These are phyloP conservation scores for Aspergillus brasiliensis DNA, from an alignment of 2,329 filamentous ascomycete genomes.

Conservation along the genomic window DNA sequence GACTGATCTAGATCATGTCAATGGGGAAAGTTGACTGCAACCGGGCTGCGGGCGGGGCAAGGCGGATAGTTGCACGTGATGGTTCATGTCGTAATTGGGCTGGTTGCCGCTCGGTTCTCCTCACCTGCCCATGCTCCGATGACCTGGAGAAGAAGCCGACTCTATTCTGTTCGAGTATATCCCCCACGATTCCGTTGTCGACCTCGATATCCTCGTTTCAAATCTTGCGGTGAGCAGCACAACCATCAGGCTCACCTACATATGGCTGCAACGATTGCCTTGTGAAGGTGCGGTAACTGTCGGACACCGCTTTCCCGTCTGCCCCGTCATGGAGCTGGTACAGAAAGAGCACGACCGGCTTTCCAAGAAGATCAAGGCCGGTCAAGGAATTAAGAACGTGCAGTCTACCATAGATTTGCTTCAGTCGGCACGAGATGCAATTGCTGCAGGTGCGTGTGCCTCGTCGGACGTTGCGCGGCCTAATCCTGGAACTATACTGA, in stretches of 20 bases:
- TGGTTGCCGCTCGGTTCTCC: not conserved
- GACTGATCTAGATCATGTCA: not conserved
- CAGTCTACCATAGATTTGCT: conserved; percentile 81
- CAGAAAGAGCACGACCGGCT: conserved; percentile 75
- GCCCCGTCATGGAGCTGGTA: conserved; percentile 61
- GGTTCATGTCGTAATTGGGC: conserved; percentile 15
- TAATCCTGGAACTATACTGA: conserved; percentile 6
- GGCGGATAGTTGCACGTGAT: conserved; percentile 11
- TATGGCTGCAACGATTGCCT: conserved; percentile 28
- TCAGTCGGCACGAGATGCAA: conserved; percentile 69
- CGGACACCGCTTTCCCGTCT: conserved; percentile 28
- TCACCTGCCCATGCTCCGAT: conserved; percentile 1
- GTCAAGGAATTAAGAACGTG: conserved; percentile 73
- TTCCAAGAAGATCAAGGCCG: conserved; percentile 68
- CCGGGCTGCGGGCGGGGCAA: not conserved
- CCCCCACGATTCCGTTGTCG: not conserved
- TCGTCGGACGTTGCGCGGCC: not conserved
- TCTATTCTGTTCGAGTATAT: not conserved
- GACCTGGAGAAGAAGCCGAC: not conserved
- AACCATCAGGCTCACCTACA: not conserved
- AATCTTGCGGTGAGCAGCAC: not conserved
- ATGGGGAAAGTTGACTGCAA: not conserved
- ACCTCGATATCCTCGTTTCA: not conserved
- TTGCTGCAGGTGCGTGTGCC: conserved; percentile 64
- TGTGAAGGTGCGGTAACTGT: conserved; percentile 31